Conservation (phyloP, 2,329 filamentous ascomycete genomes). For the Talaromyces pinophilus region DNA sequence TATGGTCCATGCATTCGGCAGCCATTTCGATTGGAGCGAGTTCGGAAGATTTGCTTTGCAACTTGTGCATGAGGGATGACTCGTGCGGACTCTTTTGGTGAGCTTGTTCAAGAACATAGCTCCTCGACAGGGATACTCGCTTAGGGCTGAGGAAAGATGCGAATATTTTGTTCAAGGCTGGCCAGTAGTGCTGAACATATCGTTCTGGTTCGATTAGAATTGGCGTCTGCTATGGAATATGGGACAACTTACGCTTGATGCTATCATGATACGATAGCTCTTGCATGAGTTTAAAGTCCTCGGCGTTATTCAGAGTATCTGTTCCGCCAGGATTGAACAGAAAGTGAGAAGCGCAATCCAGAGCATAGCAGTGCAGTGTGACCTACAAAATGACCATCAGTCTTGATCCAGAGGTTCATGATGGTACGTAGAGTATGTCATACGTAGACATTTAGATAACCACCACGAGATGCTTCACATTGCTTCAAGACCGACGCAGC, state of each 20-base stretch:
- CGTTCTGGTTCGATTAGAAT: slow-evolving; percentile 9
- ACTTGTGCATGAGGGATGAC: slow-evolving; percentile 36
- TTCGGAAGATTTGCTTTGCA: slow-evolving; percentile 54
- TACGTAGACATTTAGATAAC: slow-evolving; percentile 64
- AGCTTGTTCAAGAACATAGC: slow-evolving; percentile 16
- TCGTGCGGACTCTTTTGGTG: slow-evolving; percentile 48
- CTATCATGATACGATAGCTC: slow-evolving; percentile 69
- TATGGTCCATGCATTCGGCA: slow-evolving; percentile 70
- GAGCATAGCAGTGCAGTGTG: slow-evolving; percentile 65
- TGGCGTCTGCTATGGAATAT: too few species aligned
- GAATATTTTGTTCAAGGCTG: slow-evolving; percentile 8
- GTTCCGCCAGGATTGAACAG: slow-evolving; percentile 68
- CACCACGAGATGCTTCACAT: slow-evolving; percentile 50
- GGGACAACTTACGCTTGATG: slow-evolving; percentile 58
- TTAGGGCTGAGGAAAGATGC: slow-evolving; percentile 15
- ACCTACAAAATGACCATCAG: slow-evolving; percentile 26
- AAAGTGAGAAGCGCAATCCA: slow-evolving; percentile 69
- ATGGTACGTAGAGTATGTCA: background rate
- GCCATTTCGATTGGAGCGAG: slow-evolving; percentile 60
- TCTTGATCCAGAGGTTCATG: background rate
- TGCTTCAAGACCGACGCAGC: slow-evolving; percentile 58
- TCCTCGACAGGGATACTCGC: background rate
- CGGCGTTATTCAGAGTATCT: slow-evolving; percentile 56
- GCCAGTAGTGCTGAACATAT: slow-evolving; percentile 45
- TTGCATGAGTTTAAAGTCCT: slow-evolving; percentile 67